Evolutionary conservation across 176 grass and related monocot genomes (phyloP), one percentile per base, ranked within the genome.

Genomic region (Phragmites australis): DNA sequence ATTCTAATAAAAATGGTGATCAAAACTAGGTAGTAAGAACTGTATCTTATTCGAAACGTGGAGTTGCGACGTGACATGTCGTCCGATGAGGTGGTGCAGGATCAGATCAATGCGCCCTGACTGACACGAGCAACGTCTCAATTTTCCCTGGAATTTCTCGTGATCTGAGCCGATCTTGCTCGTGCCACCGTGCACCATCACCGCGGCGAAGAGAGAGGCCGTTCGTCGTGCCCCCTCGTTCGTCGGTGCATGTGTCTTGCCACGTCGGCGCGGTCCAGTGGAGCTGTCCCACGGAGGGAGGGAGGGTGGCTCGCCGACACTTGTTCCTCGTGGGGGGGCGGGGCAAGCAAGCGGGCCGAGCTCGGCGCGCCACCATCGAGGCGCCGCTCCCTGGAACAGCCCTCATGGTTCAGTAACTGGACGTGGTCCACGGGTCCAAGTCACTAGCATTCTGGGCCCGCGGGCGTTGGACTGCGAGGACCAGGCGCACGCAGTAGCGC

Each of bases 41-140:
- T n/a, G n/a, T n/a, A n/a, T n/a, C n/a, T n/a, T n/a, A n/a, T n/a
- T n/a, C n/a, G n/a, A n/a, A n/a, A n/a, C n/a, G n/a, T n/a, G n/a
- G n/a, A n/a, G n/a, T n/a, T n/a, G n/a, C n/a, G n/a, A n/a, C n/a
- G n/a, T n/a, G n/a, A n/a, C n/a, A n/a, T n/a, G n/a, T n/a, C n/a
- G n/a, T n/a, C n/a, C n/a, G n/a, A n/a, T n/a, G n/a, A n/a, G n/a
- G 16, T 53, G 9, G 11, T 3, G 61, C 16, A 6, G 26, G 32
- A 25, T 49, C 68, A 21, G 46, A 72, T 49, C 27, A 31, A 32
- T 18, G 6, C 30, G 0, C 10, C 0, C 5, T 1, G 12, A 25
- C 68, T 72, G 69, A 72, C 69, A 72, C 69, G n/a, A 1, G 69
- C 69, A 72, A 72, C 69, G 69, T 50, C 46, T 51, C 69, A 18